These are phyloP conservation scores for Phytomonas francai DNA, from an alignment of 208 protist species.

Conservation along the genomic window DNA sequence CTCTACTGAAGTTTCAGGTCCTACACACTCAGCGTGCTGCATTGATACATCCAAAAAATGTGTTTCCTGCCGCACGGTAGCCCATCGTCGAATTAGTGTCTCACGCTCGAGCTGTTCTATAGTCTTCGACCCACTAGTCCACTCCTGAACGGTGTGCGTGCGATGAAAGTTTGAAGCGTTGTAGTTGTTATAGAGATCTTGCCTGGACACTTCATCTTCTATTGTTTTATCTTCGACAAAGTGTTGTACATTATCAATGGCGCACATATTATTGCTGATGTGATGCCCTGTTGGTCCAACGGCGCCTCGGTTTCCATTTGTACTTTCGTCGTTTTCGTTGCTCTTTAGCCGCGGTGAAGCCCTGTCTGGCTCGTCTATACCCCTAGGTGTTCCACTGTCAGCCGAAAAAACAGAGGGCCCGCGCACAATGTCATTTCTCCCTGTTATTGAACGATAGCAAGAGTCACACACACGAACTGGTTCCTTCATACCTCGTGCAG, in stretches of 20 bases:
- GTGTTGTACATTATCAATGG: neutral
- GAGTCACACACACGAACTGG: slow-evolving; percentile 65
- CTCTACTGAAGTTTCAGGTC: slow-evolving; percentile 42
- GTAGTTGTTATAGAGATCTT: slow-evolving; percentile 1
- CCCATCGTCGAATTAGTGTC: slow-evolving; percentile 41
- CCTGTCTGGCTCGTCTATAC: neutral
- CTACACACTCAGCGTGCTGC: slow-evolving; percentile 66
- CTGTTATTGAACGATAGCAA: slow-evolving; percentile 50
- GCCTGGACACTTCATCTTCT: neutral
- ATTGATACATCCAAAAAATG: slow-evolving; percentile 73
- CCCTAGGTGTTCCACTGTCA: slow-evolving; percentile 2
- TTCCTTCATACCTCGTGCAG: slow-evolving; percentile 32
- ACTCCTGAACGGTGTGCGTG: neutral
- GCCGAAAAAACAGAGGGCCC: neutral
- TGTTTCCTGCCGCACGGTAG: slow-evolving; percentile 41
- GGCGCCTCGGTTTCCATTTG: slow-evolving; percentile 2
- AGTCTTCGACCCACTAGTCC: slow-evolving; percentile 5
- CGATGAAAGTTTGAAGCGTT: neutral
- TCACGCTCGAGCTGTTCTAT: slow-evolving; percentile 40
- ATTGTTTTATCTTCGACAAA: neutral
- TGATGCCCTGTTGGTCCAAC: slow-evolving; percentile 7
- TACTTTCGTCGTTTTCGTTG: neutral
- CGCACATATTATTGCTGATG: neutral
- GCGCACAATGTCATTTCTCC: neutral
- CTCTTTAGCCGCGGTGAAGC: neutral